Base-by-base conservation (phyloP, 2,329 filamentous ascomycete species). In the Beauveria medogensis region DNA sequence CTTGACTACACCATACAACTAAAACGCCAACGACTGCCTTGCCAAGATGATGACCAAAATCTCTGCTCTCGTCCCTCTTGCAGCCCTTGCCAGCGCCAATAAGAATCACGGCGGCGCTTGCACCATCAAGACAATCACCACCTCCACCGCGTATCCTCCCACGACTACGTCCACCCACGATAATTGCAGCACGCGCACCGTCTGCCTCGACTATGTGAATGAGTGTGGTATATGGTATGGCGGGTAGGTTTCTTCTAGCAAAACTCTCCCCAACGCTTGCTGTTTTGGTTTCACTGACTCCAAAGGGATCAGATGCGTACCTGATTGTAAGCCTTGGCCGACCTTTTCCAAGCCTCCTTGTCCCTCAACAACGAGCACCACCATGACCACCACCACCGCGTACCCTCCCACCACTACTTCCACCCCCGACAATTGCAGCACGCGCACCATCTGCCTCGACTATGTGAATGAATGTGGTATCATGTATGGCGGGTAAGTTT, bases 151-250 rank as follows among this genome's bases (percentile, higher is more conserved):
- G 14, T 24, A 18, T 14, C 37, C 44, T 22, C 56, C 47, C n/a
- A 55, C 43, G 12, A 55, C 50, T 26, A 56, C 50, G 5, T 8
- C 58, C 3, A 41, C 34, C 37, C 40, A 50, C 14, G 64, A 65
- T 30, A 59, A 67, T 55, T 72, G 71, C 62, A 65, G 55, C 34
- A 65, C 63, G 4, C 67, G 66, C 4, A 70, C 61, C 14, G 43
- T 70, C 24, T 72, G 68, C 54, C 58, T 65, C 26, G 66, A 70
- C 58, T 53, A 37, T 0, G 56, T 68, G 40, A 67, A 71, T 51
- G 40, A 64, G 22, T 71, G 69, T 50, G 68, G 67, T 34, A 65
- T 67, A 2, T 53, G 40, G 16, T 70, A 67, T 28, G 65, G 66
- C 41, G 67, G 56, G 68, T 69, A 59, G 60, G 67, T 62, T 62